These are phyloP conservation scores for Gentiana straminea DNA, from an alignment of 257 asterid species.

Conservation along the genomic window DNA sequence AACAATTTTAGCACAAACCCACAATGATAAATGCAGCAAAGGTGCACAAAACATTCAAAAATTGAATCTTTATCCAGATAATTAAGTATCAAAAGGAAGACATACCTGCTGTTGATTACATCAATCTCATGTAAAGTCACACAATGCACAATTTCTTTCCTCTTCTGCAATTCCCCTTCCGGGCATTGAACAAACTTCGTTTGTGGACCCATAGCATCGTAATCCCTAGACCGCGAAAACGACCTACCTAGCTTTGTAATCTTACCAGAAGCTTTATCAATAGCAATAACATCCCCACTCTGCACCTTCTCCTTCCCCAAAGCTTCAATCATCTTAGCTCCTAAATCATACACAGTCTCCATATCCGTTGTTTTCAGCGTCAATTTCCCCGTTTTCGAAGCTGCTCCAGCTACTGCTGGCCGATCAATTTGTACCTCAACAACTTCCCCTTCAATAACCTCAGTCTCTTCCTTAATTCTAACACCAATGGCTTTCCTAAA, in stretches of 20 bases:
- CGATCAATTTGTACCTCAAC: slow-evolving; percentile 72
- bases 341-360: slow-evolving; percentile 84
- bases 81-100: too few species aligned
- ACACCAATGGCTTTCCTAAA: slow-evolving; percentile 81
- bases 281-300: slow-evolving; percentile 87
- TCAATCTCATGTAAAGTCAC: slow-evolving; percentile 87
- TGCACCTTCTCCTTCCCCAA: slow-evolving; percentile 87
- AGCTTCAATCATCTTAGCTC: slow-evolving; percentile 87
- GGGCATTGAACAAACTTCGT: slow-evolving; percentile 96
- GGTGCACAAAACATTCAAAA: too few species aligned
- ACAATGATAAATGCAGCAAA: too few species aligned
- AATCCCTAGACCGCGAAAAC: slow-evolving; percentile 75
- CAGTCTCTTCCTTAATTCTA: slow-evolving; percentile 76
- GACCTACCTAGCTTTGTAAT: slow-evolving; percentile 82
- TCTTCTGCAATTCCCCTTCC: slow-evolving; percentile 94
- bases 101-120: slow-evolving; percentile 89
- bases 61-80: too few species aligned
- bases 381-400: slow-evolving; percentile 74
- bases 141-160: slow-evolving; percentile 95
- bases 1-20: too few species aligned
- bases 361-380: slow-evolving; percentile 82
- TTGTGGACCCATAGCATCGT: slow-evolving; percentile 94
- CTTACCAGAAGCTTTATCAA: slow-evolving; percentile 92
- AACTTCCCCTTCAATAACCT: slow-evolving; percentile 90
- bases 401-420: slow-evolving; percentile 74